Evolutionary conservation across 2,329 filamentous ascomycete genomes (phyloP), one percentile per base, ranked within the genome.

Genomic region (Fusarium sp.): DNA sequence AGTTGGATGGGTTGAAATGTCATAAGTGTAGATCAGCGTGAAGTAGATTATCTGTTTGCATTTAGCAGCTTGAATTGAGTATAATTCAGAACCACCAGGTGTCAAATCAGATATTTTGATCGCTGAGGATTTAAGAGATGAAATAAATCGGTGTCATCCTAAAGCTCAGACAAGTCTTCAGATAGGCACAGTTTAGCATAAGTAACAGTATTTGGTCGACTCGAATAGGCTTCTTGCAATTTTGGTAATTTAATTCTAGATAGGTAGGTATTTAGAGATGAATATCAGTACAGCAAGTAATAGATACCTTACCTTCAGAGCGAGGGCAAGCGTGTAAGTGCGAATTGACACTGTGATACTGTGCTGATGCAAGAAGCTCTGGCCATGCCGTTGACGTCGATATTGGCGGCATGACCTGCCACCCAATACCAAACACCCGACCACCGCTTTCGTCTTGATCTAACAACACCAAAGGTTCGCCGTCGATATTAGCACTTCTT

Each of bases 331-430:
- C 28, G 14, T 55, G 12, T 52, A 43, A 42, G 70, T 72, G 59
- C 58, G 59, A 19, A 2, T 26, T 62, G 42, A 31, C 68, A 77
- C 72, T 72, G 70, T 74, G 11, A 9, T 16, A 73, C 74, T 73
- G 74, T 73, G 58, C 48, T 10, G 23, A 49, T 64, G 58, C 58
- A 67, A 48, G 72, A 66, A 77, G 72, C 72, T 74, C 67, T 69
- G 72, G 62, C 68, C 72, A 71, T 68, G 49, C 64, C 62, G 67
- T 76, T 77, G 76, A 77, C 76, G 76, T 77, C 75, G 76, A 60
- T 73, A 28, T 28, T 56, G 43, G 58, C 65, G 67, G 53, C 66
- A 62, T 68, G 61, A 55, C 58, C 69, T 67, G 44, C 65, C 62
- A 52, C 62, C 52, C 34, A 42, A 57, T 50, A 41, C 45, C 58